Evolutionary conservation across 192 early-diverging fungal genomes (phyloP), one percentile per base, ranked within the genome.

Genomic region (Coemansia sp.): DNA sequence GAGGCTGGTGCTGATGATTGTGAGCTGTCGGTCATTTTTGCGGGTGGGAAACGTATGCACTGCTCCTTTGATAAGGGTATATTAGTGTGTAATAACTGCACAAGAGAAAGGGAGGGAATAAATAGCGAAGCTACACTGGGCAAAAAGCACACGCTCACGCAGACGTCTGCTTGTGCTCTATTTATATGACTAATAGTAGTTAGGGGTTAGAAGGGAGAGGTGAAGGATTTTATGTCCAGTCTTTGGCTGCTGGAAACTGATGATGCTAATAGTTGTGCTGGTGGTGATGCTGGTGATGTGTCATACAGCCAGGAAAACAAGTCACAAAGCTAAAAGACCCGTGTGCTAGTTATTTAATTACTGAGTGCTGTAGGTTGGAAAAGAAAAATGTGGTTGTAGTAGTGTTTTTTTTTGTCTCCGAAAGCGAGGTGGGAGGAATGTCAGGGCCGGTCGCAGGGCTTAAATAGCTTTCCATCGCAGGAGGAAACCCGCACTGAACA

Each of bases 251-350:
- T 64, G 32, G 17, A 12, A 32, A 63, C 25, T 2, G 2, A 2
- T 25, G 25, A 25, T 25, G 25, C 25, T 25, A 25, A 25, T 25
- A 25, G 25, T 25, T 25, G 25, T 25, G 25, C 25, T 25, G 25
- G 25, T 25, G 25, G 25, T 37, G 51, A 19, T 12, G 32, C 3
- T 17, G 46, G 19, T 66, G 45, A 54, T 66, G 64, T 66, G 64
- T 66, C 64, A 66, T 66, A 66, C 41, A 66, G 12, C 20, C 20
- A 39, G 41, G 49, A 66, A 59, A 59, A 59, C 12, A 25, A 39
- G 57, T 41, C 57, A 59, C 57, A 40, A 17, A 38, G 19, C 25
- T 25, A 25, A 25, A 25, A 25, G 25, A 25, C 25, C 25, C 25
- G 25, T 25, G 25, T 25, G 25, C 25, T 2, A 25, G 2, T 2